Evolutionary conservation across 2,329 filamentous ascomycete species (phyloP), one percentile per base, ranked within the genome.

Genomic region (Pseudogymnoascus sp.): DNA sequence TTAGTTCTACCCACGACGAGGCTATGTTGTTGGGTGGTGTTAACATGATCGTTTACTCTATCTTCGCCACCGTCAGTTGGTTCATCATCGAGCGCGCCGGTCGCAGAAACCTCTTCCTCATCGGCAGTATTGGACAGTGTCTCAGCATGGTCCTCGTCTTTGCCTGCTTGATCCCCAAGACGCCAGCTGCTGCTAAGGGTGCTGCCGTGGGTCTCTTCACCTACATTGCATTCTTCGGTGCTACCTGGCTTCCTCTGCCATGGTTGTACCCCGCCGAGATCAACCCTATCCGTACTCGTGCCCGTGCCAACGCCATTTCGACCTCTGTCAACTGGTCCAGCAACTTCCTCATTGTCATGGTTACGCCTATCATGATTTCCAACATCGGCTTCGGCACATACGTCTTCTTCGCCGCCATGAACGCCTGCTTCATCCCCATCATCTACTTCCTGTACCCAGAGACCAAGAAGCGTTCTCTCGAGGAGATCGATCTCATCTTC

Each of bases 401-500:
- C 64, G 63, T 74, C 16, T 73, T 77, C 68, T 77, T 76, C 65
- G 74, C 73, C 1, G 66, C 70, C 21, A 65, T 75, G 35, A 76
- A 76, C 63, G 73, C 73, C 11, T 71, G 66, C 50, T 76, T 76
- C 66, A 65, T 76, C 11, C 74, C 75, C 0, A 66, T 76, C 59
- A 75, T 77, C 65, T 76, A 74, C 68, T 69, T 75, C 65, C 71
- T 72, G 59, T 75, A 71, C 62, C 81, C 82, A 0, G 82, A 84
- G 69, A 84, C 83, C 3, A 77, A 78, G 68, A 70, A 73, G 66
- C 80, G 82, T 6, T 83, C 79, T 12, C 77, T 89, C 33, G 87
- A 90, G 73, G 87, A 90, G 71, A 84, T 90, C 74, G 87, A 90
- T 69, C 79, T 83, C 63, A 85, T 90, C 67, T 87, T 88, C 77